Evolutionary conservation across 192 early-diverging fungal species (phyloP).

Genomic region (Linnemannia zychae): DNA sequence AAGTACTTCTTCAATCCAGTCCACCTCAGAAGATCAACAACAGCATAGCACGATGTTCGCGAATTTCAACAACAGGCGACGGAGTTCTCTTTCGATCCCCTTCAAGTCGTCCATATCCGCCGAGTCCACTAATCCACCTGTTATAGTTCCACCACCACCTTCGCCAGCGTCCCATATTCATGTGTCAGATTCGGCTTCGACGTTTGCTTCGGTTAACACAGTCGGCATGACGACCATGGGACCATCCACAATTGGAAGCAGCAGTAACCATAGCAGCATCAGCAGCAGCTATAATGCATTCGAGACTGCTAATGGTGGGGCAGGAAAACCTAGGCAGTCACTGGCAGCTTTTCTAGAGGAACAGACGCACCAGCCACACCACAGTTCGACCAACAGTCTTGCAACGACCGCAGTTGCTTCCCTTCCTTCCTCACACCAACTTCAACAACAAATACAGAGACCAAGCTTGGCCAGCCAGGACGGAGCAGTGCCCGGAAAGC

Average conservation of each 20-base stretch:
- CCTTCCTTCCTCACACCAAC: neutral
- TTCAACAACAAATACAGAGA: neutral
- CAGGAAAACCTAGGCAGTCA: slow-evolving; percentile 21
- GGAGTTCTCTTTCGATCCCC: neutral
- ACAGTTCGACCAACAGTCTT: neutral
- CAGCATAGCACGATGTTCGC: neutral
- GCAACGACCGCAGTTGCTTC: too few relatives aligned
- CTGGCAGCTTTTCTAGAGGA: slow-evolving; percentile 21
- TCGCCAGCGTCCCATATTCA: neutral
- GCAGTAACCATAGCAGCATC: slow-evolving; percentile 30
- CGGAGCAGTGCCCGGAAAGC: neutral
- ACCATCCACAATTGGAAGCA: slow-evolving; percentile 12
- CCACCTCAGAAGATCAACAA: neutral
- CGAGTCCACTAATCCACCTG: neutral
- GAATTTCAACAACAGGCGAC: neutral
- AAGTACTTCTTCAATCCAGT: neutral
- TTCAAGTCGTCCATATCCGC: neutral
- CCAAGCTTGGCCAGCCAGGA: neutral
- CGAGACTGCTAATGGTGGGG: neutral
- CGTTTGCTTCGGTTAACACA: slow-evolving; percentile 31
- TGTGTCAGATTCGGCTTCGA: slow-evolving; percentile 17
- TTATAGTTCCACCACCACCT: neutral
- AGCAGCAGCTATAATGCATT: slow-evolving; percentile 22
- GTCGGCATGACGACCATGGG: slow-evolving; percentile 14
- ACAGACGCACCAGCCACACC: slow-evolving; percentile 25